A percentile compares a stretch with the other conserved stretches of the same genome.
Evolutionary conservation across 2,329 filamentous ascomycete species (phyloP).

Genomic region (Phyllachora maydis): DNA sequence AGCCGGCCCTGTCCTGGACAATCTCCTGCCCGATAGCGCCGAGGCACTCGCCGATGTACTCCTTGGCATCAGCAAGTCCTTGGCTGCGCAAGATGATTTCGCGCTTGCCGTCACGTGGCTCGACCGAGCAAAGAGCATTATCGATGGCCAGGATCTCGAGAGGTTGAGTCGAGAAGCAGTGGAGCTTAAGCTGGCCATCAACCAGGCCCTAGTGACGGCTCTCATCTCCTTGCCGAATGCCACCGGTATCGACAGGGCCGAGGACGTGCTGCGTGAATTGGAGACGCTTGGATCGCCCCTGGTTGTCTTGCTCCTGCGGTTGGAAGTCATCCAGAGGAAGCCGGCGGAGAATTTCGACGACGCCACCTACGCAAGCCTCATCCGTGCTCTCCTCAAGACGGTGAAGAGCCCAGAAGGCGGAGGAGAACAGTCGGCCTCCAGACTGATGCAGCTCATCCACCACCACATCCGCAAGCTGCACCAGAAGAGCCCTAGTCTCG

Average conservation of each 20-base stretch:
- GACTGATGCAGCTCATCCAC: conserved; percentile 46
- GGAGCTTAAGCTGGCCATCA: conserved; percentile 44
- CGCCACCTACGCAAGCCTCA: conserved; percentile 24
- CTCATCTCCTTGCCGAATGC: conserved; percentile 24
- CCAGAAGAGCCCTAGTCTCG: conserved; percentile 25
- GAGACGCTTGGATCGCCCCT: conserved; percentile 42
- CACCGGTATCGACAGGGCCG: conserved; percentile 27
- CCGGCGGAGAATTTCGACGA: conserved; percentile 25
- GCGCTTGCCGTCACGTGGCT: conserved; percentile 50
- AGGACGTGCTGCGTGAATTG: conserved; percentile 35
- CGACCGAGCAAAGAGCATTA: conserved; percentile 38
- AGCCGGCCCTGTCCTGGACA: conserved; percentile 16
- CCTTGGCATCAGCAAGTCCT: conserved; percentile 48
- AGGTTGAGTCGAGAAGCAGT: conserved; percentile 34
- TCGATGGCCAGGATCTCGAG: conserved; percentile 33
- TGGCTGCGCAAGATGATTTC: conserved; percentile 29
- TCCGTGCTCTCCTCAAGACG: conserved; percentile 39
- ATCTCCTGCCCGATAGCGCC: conserved; percentile 23
- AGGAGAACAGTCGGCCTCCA: no score
- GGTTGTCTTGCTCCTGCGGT: conserved; percentile 42
- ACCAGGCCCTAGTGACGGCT: conserved; percentile 39
- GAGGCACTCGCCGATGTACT: conserved; percentile 48
- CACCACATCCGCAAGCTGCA: conserved; percentile 47
- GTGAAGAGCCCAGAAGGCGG: conserved; percentile 36
- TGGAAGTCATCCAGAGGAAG: conserved; percentile 39